Evolutionary conservation across 805 yeast genomes (phyloP).

Genomic region (Wickerhamiella musiphila): DNA sequence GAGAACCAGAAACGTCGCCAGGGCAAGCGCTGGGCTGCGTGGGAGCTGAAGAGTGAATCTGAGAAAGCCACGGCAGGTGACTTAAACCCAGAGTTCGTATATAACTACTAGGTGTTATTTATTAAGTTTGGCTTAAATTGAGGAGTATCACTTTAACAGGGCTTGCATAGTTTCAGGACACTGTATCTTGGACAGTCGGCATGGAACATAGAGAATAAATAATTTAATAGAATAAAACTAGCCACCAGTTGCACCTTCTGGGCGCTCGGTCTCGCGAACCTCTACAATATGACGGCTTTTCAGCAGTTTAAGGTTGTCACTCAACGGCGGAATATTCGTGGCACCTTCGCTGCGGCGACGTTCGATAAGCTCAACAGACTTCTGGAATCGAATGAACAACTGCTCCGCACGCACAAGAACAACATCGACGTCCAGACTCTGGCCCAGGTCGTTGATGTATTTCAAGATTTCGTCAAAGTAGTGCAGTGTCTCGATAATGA

Average conservation of each 20-base stretch:
- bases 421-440: constrained; percentile 57
- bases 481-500: constrained; percentile 52
- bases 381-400: constrained; percentile 59
- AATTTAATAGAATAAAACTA: constrained; percentile 4
- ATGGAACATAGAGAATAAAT: background rate
- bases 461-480: constrained; percentile 84
- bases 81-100: constrained; percentile 18
- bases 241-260: constrained; percentile 24
- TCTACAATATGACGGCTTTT: constrained; percentile 44
- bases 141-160: too few species aligned
- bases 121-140: background rate
- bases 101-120: constrained; percentile 14
- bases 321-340: constrained; percentile 6
- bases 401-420: constrained; percentile 71
- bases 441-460: constrained; percentile 79
- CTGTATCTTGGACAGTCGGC: too few species aligned
- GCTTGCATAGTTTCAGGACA: too few species aligned
- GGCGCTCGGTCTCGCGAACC: constrained; percentile 37
- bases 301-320: constrained; percentile 38
- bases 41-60: constrained; percentile 11
- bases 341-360: constrained; percentile 10
- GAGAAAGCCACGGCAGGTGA: constrained; percentile 19
- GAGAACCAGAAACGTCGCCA: constrained; percentile 17
- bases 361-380: constrained; percentile 67
- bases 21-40: constrained; percentile 15